Percentiles rank a stretch among this genome's conserved stretches.
phyloP scores from a whole-genome alignment of 495 filamentous ascomycete species.

The Penicillium malachiteum region DNA sequence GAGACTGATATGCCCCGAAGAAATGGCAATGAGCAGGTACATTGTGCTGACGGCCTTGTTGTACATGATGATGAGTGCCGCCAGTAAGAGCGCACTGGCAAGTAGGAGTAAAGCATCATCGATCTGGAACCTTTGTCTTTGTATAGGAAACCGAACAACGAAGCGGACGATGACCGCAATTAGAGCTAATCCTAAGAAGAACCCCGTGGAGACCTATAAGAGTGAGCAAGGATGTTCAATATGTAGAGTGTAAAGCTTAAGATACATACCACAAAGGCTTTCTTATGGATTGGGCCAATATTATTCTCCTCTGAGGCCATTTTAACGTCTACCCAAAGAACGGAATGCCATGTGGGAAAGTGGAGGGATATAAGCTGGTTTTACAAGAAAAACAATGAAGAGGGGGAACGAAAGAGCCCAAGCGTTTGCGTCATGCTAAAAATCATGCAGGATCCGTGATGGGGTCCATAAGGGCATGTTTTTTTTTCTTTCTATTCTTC shows the following conservation, averaged over 20 bases:
- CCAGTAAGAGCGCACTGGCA: neutral
- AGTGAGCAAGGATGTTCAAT: neutral
- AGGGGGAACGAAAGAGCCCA: too few relatives aligned
- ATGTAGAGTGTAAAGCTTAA: neutral
- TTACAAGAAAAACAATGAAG: too few relatives aligned
- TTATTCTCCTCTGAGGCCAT: too few relatives aligned
- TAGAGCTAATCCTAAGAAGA: neutral
- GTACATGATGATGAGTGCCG: neutral
- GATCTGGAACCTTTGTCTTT: neutral
- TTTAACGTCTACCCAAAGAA: too few relatives aligned
- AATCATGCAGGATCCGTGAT: too few relatives aligned
- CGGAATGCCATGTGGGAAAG: neutral
- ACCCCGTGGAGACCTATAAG: neutral
- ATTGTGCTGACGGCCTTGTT: neutral
- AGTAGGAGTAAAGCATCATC: neutral
- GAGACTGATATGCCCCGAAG: too few relatives aligned
- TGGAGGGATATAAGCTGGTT: neutral
- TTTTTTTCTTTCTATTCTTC: too few relatives aligned
- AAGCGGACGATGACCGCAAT: neutral
- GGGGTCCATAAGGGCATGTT: too few relatives aligned
- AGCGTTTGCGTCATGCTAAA: too few relatives aligned
- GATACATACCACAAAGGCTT: conserved; percentile 1
- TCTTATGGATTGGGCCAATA: neutral
- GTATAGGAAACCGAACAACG: neutral
- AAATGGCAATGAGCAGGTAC: neutral